These are phyloP conservation scores for Rachicladosporium sp. DNA, from an alignment of 2,329 filamentous ascomycete genomes.

Conservation along the genomic window DNA sequence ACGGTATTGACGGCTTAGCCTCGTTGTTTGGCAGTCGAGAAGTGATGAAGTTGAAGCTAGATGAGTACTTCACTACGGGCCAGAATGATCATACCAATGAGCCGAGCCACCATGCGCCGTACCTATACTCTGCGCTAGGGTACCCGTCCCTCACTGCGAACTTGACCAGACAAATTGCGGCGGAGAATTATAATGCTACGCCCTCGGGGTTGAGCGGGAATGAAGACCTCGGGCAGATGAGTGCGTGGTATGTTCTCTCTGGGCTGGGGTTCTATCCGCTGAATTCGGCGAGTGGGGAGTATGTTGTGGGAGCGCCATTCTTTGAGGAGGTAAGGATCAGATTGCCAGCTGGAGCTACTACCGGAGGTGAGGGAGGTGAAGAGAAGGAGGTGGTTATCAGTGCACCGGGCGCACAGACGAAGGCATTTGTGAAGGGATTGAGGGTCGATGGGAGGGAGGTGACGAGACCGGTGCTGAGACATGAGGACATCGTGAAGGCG, in stretches of 20 bases:
- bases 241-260: conserved; percentile 38
- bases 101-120: conserved; percentile 37
- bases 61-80: conserved; percentile 33
- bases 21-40: conserved; percentile 27
- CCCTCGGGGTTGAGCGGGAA: conserved; percentile 35
- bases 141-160: conserved; percentile 29
- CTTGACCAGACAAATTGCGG: conserved; percentile 27
- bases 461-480: conserved; percentile 26
- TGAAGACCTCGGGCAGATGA: conserved; percentile 40
- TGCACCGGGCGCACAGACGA: conserved; percentile 29
- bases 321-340: conserved; percentile 33
- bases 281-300: conserved; percentile 34
- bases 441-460: conserved; percentile 29
- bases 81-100: conserved; percentile 39
- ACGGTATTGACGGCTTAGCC: conserved; percentile 32
- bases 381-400: conserved; percentile 26
- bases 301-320: conserved; percentile 34
- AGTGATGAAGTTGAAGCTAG: conserved; percentile 31
- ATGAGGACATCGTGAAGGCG: conserved; percentile 30
- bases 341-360: conserved; percentile 24
- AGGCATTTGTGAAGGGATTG: conserved; percentile 30
- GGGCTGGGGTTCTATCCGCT: conserved; percentile 37
- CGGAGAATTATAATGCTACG: conserved; percentile 34
- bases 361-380: conserved; percentile 14
- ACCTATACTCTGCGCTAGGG: conserved; percentile 34